Evolutionary conservation across 495 filamentous ascomycete species (phyloP), one percentile per base, ranked within the genome.

Genomic region (Copromyces sp.): DNA sequence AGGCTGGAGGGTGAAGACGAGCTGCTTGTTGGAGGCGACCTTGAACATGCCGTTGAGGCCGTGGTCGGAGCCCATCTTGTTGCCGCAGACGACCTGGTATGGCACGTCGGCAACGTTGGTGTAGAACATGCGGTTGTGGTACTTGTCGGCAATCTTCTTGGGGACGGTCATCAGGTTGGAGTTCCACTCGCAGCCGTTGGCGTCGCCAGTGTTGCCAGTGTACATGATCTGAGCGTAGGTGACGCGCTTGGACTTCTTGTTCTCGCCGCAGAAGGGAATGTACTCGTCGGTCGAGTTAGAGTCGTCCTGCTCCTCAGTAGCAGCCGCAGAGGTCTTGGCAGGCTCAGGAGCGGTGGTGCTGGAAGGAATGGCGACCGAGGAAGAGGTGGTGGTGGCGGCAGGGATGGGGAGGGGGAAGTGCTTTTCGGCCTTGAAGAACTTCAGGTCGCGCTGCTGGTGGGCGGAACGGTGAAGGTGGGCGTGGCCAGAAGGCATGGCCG

Each of bases 151-250:
- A 75, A 77, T 77, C 39, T 59, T 81, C 74, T 74, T 84, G 73
- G 79, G 70, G 35, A 84, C 76, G 9, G 77, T 68, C 75, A 83
- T 83, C 39, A 82, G 69, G 76, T 83, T 83, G 74, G 78, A 80
- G 75, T 77, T 77, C 78, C 79, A 80, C 2, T 59, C 4, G 78
- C 79, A 83, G 69, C 74, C 73, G 61, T 73, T 75, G 61, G 41
- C 47, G 39, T 68, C 76, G 42, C 79, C 80, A n/a, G 71, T 61
- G 75, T 82, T 81, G 71, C 81, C 81, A 11, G 72, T 76, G 75
- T 83, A 83, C 45, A 72, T 70, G 72, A 83, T 74, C 72, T 83
- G 77, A 9, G 71, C 80, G n/a, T 39, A 44, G 32, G 80, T 83
- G 3, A 79, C 80, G 17, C 81, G 81, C 79, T 83, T 83, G 68